Evolutionary conservation across 495 filamentous ascomycete genomes (phyloP).

Genomic region (Annulohypoxylon maeteangense): DNA sequence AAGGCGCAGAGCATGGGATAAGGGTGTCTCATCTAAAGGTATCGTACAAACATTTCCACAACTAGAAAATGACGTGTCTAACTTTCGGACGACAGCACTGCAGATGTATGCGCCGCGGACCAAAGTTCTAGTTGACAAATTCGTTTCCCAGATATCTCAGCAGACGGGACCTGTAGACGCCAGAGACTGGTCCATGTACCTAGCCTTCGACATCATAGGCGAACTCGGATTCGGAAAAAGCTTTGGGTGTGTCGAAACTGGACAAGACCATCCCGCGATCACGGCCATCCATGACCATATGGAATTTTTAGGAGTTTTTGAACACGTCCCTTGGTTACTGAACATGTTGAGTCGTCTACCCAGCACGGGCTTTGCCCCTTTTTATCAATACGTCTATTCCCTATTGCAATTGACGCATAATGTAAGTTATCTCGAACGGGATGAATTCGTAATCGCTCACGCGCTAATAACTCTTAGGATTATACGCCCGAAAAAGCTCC

Average conservation of each 20-base stretch:
- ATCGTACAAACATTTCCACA: neutral
- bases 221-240: conserved; percentile 40
- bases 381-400: conserved; percentile 22
- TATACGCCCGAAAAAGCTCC: conserved; percentile 23
- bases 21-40: conserved; percentile 48
- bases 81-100: conserved; percentile 31
- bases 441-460: too few relatives aligned
- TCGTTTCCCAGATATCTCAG: conserved; percentile 41
- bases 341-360: conserved; percentile 29
- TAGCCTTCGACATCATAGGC: conserved; percentile 46
- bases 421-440: conserved; percentile 9
- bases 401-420: conserved; percentile 22
- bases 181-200: conserved; percentile 48
- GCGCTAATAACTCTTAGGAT: conserved; percentile 5
- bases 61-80: neutral
- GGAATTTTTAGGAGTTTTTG: conserved; percentile 46
- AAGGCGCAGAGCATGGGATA: conserved; percentile 53
- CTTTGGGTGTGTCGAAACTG: conserved; percentile 54
- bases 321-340: conserved; percentile 53
- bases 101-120: conserved; percentile 42
- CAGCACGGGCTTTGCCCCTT: conserved; percentile 5
- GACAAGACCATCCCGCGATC: conserved; percentile 45
- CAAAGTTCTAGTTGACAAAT: conserved; percentile 37
- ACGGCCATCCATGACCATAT: conserved; percentile 48
- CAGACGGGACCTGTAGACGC: conserved; percentile 37